Evolutionary conservation across 73 alveolate genomes (phyloP).

Genomic region (Paramecium sexaurelia): DNA sequence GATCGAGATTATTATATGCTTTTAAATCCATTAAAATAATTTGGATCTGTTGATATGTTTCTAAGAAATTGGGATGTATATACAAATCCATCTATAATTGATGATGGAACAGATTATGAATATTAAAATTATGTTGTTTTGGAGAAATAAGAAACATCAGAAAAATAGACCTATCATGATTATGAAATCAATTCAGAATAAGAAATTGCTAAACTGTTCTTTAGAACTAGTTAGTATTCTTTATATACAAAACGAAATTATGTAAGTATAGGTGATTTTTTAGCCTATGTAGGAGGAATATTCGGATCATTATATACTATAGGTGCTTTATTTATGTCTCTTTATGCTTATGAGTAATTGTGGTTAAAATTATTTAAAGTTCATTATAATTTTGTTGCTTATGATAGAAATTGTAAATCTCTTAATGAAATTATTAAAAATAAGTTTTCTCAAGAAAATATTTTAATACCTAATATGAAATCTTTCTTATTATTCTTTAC

Average conservation of each 20-base stretch:
- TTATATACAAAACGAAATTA: neutral
- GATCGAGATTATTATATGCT: neutral
- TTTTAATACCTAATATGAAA: slow-evolving; percentile 19
- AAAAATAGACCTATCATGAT: neutral
- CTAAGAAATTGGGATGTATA: slow-evolving; percentile 4
- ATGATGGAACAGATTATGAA: neutral
- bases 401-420: neutral
- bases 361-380: slow-evolving; percentile 30
- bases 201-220: neutral
- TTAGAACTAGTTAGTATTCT: slow-evolving; percentile 20
- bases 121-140: neutral
- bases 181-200: neutral
- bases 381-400: slow-evolving; percentile 2
- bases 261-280: slow-evolving; percentile 25
- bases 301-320: slow-evolving; percentile 23
- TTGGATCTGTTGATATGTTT: slow-evolving; percentile 12
- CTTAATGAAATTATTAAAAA: neutral
- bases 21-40: slow-evolving; percentile 18
- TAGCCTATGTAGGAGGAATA: slow-evolving; percentile 46
- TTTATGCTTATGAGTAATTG: slow-evolving; percentile 38
- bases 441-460: neutral
- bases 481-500: neutral
- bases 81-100: slow-evolving; percentile 41
- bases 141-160: neutral
- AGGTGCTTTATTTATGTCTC: neutral